Conservation (phyloP, 192 early-diverging fungal species). For the Paraglomus occultum region DNA sequence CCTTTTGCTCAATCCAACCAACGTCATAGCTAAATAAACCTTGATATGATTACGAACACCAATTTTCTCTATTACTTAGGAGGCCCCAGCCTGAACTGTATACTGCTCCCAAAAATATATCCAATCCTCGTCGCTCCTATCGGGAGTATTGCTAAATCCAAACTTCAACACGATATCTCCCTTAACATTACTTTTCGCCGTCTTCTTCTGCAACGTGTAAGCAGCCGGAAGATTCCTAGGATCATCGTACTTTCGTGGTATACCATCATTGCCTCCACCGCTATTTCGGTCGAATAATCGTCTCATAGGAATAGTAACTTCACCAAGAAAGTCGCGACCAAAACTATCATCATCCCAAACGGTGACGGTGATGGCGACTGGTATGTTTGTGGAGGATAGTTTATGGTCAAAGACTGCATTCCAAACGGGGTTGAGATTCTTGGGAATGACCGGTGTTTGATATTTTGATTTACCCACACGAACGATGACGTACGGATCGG, state of each 20-base stretch:
- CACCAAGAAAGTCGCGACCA: constrained; percentile 61
- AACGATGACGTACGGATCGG: constrained; percentile 47
- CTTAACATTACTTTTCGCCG: constrained; percentile 15
- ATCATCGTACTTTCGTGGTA: constrained; percentile 52
- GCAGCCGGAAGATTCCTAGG: constrained; percentile 45
- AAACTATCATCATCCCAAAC: constrained; percentile 73
- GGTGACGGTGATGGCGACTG: constrained; percentile 44
- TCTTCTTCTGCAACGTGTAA: constrained; percentile 24
- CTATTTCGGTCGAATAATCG: constrained; percentile 42
- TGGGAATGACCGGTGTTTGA: constrained; percentile 57
- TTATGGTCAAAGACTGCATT: constrained; percentile 56
- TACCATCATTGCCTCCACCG: constrained; percentile 33
- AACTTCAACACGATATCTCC: constrained; percentile 31
- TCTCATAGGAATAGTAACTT: constrained; percentile 56
- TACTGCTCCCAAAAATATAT: too few relatives aligned
- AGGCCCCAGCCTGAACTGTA: too few relatives aligned
- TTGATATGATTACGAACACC: too few relatives aligned
- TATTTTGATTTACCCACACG: constrained; percentile 58
- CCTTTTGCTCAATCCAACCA: too few relatives aligned
- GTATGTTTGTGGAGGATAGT: constrained; percentile 38
- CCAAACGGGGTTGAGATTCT: constrained; percentile 71
- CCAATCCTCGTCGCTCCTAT: too few relatives aligned
- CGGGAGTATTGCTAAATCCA: background rate
- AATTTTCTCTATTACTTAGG: too few relatives aligned
- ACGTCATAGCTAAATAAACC: too few relatives aligned